A percentile compares a stretch with the other conserved stretches of the same genome.
These are phyloP conservation scores for Claviceps humidiphila DNA, from an alignment of 2,329 filamentous ascomycete species.

Conservation along the genomic window DNA sequence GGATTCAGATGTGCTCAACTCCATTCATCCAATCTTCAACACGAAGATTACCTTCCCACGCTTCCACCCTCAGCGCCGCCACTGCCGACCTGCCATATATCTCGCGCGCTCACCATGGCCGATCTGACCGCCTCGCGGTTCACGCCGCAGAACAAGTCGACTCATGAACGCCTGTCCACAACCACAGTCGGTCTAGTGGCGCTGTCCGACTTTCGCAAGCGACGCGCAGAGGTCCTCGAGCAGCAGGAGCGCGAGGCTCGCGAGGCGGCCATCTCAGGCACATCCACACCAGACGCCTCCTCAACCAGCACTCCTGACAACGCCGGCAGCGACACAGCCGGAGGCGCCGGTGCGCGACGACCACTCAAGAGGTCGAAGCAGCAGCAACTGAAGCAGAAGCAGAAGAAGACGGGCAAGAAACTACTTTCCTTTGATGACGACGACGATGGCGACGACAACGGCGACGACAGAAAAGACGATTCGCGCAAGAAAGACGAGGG, in stretches of 20 bases:
- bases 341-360: slow-evolving; percentile 9
- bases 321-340: slow-evolving; percentile 21
- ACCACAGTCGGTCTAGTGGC: slow-evolving; percentile 85
- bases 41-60: not conserved
- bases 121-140: slow-evolving; percentile 45
- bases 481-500: slow-evolving; percentile 53
- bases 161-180: slow-evolving; percentile 69
- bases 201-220: slow-evolving; percentile 89
- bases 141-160: slow-evolving; percentile 60
- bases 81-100: not conserved
- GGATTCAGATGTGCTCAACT: no score
- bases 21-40: no score
- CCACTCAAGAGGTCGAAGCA: slow-evolving; percentile 14
- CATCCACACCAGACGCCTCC: slow-evolving; percentile 37
- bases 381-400: slow-evolving; percentile 14
- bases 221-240: slow-evolving; percentile 86
- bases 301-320: slow-evolving; percentile 33
- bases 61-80: not conserved
- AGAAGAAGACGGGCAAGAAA: slow-evolving; percentile 34
- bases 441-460: slow-evolving; percentile 27
- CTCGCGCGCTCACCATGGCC: slow-evolving; percentile 10
- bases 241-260: slow-evolving; percentile 73
- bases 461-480: slow-evolving; percentile 26
- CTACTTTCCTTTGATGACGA: slow-evolving; percentile 21
- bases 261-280: slow-evolving; percentile 38